These are phyloP conservation scores for Monilinia laxa DNA, from an alignment of 2,329 filamentous ascomycete genomes.

Conservation along the genomic window DNA sequence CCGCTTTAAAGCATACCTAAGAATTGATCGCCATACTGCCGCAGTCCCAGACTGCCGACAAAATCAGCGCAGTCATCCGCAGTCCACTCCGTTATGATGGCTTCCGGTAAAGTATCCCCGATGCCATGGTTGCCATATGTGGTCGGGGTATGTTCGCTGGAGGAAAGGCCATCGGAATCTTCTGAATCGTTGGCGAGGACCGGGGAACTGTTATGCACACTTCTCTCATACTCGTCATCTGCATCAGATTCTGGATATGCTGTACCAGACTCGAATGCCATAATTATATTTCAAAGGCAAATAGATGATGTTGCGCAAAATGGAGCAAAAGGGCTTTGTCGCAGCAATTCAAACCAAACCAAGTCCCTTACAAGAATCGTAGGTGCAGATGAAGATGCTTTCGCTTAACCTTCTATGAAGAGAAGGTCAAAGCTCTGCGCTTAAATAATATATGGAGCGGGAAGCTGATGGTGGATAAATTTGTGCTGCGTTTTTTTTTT, in stretches of 20 bases:
- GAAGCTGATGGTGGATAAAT: background rate
- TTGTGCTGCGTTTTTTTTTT: background rate
- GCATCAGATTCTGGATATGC: slow-evolving; percentile 78
- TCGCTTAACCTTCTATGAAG: slow-evolving; percentile 23
- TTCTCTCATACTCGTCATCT: slow-evolving; percentile 80
- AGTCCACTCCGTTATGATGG: slow-evolving; percentile 76
- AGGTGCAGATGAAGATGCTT: slow-evolving; percentile 22
- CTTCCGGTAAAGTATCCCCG: slow-evolving; percentile 67
- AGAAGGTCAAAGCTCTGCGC: slow-evolving; percentile 24
- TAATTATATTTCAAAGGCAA: slow-evolving; percentile 29
- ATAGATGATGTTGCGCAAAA: slow-evolving; percentile 16
- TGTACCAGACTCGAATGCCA: slow-evolving; percentile 63
- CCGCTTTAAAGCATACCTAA: slow-evolving; percentile 59
- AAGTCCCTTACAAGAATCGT: slow-evolving; percentile 24
- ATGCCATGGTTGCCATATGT: slow-evolving; percentile 68
- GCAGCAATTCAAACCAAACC: slow-evolving; percentile 21
- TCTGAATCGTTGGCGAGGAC: slow-evolving; percentile 64
- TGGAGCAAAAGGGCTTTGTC: slow-evolving; percentile 21
- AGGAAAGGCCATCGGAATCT: slow-evolving; percentile 68
- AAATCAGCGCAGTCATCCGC: slow-evolving; percentile 90
- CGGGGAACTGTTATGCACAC: slow-evolving; percentile 65
- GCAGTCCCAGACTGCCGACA: slow-evolving; percentile 72
- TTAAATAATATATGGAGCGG: slow-evolving; percentile 16
- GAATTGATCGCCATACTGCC: slow-evolving; percentile 80
- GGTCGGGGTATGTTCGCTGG: slow-evolving; percentile 71